Evolutionary conservation across 2,329 filamentous ascomycete genomes (phyloP).

Genomic region (Fusarium temperatum): DNA sequence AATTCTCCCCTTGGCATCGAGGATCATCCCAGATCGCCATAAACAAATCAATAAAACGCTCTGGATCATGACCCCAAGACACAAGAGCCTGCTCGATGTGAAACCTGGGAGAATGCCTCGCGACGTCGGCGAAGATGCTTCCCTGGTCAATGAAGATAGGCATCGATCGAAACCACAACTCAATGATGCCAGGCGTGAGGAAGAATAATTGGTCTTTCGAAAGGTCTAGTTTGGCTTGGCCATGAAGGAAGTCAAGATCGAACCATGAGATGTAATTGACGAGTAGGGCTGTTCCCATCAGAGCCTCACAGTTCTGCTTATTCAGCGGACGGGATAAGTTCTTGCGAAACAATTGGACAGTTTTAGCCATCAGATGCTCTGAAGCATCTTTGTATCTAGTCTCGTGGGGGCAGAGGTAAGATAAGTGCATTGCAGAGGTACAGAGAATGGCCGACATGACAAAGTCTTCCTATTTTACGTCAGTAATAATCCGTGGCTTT

Average conservation of each 20-base stretch:
- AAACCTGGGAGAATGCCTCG: background rate
- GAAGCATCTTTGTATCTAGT: background rate
- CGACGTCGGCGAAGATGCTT: background rate
- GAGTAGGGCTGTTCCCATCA: background rate
- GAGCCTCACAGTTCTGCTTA: background rate
- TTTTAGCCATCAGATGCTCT: background rate
- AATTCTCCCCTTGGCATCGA: accelerated
- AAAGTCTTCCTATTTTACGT: background rate
- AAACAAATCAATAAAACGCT: background rate
- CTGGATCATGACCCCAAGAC: background rate
- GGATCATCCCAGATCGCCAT: background rate
- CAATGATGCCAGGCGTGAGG: background rate
- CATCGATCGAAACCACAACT: background rate
- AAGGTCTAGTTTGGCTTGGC: background rate
- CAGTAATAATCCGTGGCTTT: background rate
- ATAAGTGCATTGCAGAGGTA: background rate
- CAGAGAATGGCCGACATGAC: background rate
- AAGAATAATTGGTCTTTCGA: background rate
- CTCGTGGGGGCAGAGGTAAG: background rate
- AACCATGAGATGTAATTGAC: background rate
- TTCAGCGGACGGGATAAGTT: background rate
- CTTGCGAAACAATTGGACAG: background rate
- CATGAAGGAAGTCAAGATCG: background rate
- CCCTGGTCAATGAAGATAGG: background rate
- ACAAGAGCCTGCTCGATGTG: background rate